These are phyloP conservation scores for Fusarium sambucinum DNA, from an alignment of 2,329 filamentous ascomycete genomes.

Conservation along the genomic window DNA sequence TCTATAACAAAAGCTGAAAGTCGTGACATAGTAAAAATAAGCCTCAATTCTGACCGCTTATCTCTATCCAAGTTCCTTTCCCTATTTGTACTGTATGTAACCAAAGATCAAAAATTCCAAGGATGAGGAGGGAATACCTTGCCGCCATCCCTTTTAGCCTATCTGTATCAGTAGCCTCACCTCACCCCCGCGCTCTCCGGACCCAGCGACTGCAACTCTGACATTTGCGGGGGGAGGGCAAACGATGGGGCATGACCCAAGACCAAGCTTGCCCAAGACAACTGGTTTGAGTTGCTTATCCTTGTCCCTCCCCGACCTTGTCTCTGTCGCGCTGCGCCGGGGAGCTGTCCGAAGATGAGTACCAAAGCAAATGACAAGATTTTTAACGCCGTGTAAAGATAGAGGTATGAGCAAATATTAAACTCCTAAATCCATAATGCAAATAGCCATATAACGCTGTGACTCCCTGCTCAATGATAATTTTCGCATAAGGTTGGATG, in stretches of 20 bases:
- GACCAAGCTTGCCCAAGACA: slow-evolving; percentile 4
- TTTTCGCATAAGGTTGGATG: slow-evolving; percentile 26
- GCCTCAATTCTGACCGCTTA: neutral
- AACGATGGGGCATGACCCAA: slow-evolving; percentile 7
- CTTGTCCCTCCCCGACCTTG: neutral
- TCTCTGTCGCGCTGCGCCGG: slow-evolving; percentile 26
- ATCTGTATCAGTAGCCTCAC: slow-evolving; percentile 35
- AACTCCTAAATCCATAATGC: slow-evolving; percentile 31
- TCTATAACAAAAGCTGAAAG: slow-evolving; percentile 4
- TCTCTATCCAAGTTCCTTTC: slow-evolving; percentile 2
- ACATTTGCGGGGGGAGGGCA: slow-evolving; percentile 42
- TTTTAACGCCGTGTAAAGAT: slow-evolving; percentile 34
- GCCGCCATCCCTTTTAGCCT: slow-evolving; percentile 34
- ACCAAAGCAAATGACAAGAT: slow-evolving; percentile 12
- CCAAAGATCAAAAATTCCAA: slow-evolving; percentile 10
- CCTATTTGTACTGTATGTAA: neutral
- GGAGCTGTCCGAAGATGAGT: slow-evolving; percentile 35
- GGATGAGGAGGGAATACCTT: slow-evolving; percentile 24
- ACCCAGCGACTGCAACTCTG: slow-evolving; percentile 43
- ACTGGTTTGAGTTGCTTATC: slow-evolving; percentile 2
- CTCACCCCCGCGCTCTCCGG: slow-evolving; percentile 34
- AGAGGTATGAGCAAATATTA: slow-evolving; percentile 23
- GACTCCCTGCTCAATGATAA: slow-evolving; percentile 45
- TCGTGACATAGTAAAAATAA: neutral
- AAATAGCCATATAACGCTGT: slow-evolving; percentile 44